Base-by-base conservation (phyloP, 1,284 basidiomycete species). In the Vanrija pseudolonga region DNA sequence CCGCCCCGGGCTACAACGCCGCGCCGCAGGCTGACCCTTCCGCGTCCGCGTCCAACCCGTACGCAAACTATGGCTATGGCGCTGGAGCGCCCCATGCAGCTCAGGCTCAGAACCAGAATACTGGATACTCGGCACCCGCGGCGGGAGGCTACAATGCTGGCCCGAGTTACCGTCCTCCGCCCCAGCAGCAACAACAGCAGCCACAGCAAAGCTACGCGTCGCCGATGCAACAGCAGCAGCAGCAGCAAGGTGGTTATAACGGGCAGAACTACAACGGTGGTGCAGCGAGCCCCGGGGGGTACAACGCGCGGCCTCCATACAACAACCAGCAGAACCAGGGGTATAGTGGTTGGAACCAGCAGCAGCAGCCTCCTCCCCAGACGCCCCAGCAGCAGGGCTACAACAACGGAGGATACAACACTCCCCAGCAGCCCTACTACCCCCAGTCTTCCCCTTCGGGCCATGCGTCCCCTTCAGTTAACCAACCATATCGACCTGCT, bases 61-160 rank as follows among this genome's bases (percentile, higher is more conserved):
- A 75, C 55, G 70, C 74, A 38, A 71, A 72, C 56, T 72, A 74
- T 50, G 71, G 75, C 4, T 77, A 77, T 46, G 72, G 73, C 22
- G 71, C 69, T 9, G 69, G 68, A 14, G 71, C 73, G 11, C 47
- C 59, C 43, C 70, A 71, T 19, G 60, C 56, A 3, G 53, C 50
- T 37, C 43, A 37, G 24, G 14, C 45, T 24, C 19, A 32, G 43
- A 18, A 45, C 41, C 45, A 45, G 24, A 32, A 32, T 12, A 12
- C 32, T 4, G 32, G 32, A 12, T 32, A 32, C 32, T 36, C 18
- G 18, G 17, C 28, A 37, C 50, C 53, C 50, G 53, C 50, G 40
- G 18, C 48, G 51, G 39, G 36, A 43, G 43, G 50, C 17, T 63
- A 56, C 45, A 32, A 32, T 14, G 32, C 32, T 32, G 32, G 57